Base-by-base conservation (phyloP, 805 yeast species). In the Saccharomycopsis vini region DNA sequence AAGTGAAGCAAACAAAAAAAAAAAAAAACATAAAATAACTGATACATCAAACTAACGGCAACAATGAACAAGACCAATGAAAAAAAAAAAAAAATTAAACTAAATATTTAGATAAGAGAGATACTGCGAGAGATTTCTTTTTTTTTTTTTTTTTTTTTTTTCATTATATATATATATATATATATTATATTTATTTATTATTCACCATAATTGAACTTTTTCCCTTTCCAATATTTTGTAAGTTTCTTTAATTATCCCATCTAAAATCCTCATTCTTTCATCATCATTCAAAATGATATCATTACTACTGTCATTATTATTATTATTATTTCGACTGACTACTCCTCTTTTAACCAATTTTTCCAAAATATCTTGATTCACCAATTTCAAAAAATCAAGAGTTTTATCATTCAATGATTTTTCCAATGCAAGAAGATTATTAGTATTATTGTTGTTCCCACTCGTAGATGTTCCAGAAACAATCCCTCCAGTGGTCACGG, bases 221-320 rank as follows among this genome's bases (percentile, higher is more conserved):
- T 33, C 31, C n/a, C 28, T 23, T 6, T 42, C 40, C 23, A 42
- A 28, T 5, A 35, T 18, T 15, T 36, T 24, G 13, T 9, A 16
- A n/a, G 36, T 24, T 20, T 34, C 40, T 15, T 20, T 23, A 20
- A 13, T 19, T 5, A 28, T 13, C 9, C 15, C 24, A 15, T 28
- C 32, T 20, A 42, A 29, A 4, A 41, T 33, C 6, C 32, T 13
- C 13, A 24, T 24, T 24, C 34, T 41, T 9, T 41, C 44, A 6
- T 10, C 10, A 15, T 33, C 39, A 5, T 15, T 15, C 9, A 33
- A n/a, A 1, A 34, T 21, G 9, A 12, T 7, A 15, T n/a, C 24
- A 15, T 35, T n/a, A 5, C 12, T 5, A 10, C 16, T 30, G n/a
- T 18, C 19, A 6, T n/a, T 5, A 6, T 23, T 23, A n/a, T n/a